Conservation (phyloP, 306 rosid genomes). For the Pyrus communis region DNA sequence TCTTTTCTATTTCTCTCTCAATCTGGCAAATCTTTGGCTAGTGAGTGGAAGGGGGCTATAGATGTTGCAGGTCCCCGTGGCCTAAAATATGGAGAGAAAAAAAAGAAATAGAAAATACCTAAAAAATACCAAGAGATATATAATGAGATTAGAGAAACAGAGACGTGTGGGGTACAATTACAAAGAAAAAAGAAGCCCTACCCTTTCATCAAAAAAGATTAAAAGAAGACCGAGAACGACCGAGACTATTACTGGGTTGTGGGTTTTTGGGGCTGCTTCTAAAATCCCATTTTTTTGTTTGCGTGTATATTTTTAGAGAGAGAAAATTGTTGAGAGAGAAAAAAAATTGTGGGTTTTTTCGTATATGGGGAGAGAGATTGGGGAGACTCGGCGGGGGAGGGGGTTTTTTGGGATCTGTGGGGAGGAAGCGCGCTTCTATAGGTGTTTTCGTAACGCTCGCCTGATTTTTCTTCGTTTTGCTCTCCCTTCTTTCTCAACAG, state of each 20-base stretch:
- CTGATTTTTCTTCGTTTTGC: background rate
- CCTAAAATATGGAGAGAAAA: conserved; percentile 29
- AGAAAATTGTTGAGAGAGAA: background rate
- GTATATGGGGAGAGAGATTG: background rate
- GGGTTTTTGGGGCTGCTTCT: background rate
- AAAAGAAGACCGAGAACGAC: background rate
- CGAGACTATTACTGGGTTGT: conserved; percentile 5
- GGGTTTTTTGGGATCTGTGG: background rate
- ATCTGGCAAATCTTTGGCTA: conserved; percentile 26
- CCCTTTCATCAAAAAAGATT: background rate
- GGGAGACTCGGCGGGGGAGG: conserved; percentile 16
- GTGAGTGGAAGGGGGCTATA: conserved; percentile 2
- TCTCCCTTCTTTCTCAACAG: background rate
- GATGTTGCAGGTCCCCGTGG: conserved; percentile 41
- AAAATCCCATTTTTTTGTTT: background rate
- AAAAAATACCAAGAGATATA: background rate
- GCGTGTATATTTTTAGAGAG: background rate
- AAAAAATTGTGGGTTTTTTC: background rate
- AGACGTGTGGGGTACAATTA: conserved; percentile 2
- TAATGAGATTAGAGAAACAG: background rate
- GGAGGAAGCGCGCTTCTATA: conserved; percentile 23
- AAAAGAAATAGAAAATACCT: background rate
- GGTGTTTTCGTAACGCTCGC: conserved; percentile 11
- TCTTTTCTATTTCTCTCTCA: background rate
- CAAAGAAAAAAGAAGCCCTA: background rate